phyloP scores from a whole-genome alignment of 2,329 filamentous ascomycete genomes.

The Alternaria brassicicola region DNA sequence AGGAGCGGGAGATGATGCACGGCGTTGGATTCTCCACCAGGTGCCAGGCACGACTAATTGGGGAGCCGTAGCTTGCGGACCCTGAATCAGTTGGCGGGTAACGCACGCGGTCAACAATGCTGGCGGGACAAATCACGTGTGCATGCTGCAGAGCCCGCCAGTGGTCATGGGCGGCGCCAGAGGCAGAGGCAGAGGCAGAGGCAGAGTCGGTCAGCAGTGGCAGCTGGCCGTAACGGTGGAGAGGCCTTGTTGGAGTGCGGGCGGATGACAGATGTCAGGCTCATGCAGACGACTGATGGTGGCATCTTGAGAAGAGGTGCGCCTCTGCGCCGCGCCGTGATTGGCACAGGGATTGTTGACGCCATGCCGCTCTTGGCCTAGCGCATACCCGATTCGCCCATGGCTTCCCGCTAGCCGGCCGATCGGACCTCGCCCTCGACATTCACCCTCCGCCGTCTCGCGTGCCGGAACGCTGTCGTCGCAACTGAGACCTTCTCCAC shows the following conservation, averaged over 20 bases:
- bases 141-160: neutral
- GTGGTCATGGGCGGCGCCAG: neutral
- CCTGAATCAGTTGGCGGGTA: conserved; percentile 14
- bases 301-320: conserved; percentile 36
- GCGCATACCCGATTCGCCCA: conserved; percentile 27
- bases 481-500: neutral
- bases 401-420: conserved; percentile 39
- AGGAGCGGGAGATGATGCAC: conserved; percentile 31
- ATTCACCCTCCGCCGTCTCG: conserved; percentile 18
- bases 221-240: neutral
- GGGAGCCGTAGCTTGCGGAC: conserved; percentile 8
- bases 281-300: conserved; percentile 20
- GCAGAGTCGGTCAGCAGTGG: neutral
- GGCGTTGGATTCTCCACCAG: conserved; percentile 20
- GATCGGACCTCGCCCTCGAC: conserved; percentile 38
- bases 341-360: conserved; percentile 40
- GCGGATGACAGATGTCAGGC: conserved; percentile 39
- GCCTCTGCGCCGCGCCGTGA: conserved; percentile 28
- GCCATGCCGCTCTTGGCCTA: conserved; percentile 26
- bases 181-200: neutral
- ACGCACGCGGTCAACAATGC: neutral
- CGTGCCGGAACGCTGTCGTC: conserved; percentile 6
- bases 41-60: conserved; percentile 16
- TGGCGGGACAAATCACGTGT: neutral
- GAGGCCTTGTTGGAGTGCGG: conserved; percentile 19